Percentiles rank a stretch among this genome's conserved stretches.
These are phyloP conservation scores for Astragalus membranaceus DNA, from an alignment of 306 rosid species.

Conservation along the genomic window DNA sequence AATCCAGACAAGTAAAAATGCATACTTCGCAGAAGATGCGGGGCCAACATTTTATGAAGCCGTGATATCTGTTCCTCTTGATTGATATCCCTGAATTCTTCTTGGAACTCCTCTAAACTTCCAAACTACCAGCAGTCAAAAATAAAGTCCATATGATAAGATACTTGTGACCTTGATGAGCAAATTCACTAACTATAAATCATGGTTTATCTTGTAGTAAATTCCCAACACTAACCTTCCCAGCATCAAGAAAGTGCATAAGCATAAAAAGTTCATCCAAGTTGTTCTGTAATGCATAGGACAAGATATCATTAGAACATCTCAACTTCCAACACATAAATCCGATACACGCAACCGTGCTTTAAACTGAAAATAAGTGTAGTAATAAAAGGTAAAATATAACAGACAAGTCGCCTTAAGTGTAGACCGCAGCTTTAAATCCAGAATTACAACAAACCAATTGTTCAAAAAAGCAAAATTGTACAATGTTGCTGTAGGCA, in stretches of 20 bases:
- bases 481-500: background rate
- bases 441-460: constrained; percentile 4
- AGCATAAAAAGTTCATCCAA: constrained; percentile 98
- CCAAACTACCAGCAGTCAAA: constrained; percentile 57
- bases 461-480: background rate
- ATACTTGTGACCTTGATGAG: constrained; percentile 16
- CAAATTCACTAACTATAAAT: constrained; percentile 5
- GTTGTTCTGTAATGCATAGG: constrained; percentile 70
- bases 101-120: constrained; percentile 98
- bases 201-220: constrained; percentile 10
- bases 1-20: constrained; percentile 18
- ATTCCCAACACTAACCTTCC: constrained; percentile 69
- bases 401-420: constrained; percentile 19
- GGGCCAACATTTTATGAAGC: constrained; percentile 97
- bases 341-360: constrained; percentile 5
- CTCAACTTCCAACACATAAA: constrained; percentile 26
- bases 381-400: constrained; percentile 21
- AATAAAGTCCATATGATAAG: constrained; percentile 16
- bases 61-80: constrained; percentile 96
- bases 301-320: constrained; percentile 25
- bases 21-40: constrained; percentile 91
- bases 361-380: background rate
- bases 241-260: constrained; percentile 99
- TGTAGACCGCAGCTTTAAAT: background rate
- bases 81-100: constrained; percentile 94